A percentile compares a stretch with the other conserved stretches of the same genome.
Evolutionary conservation across 225 moss, liverwort and hornwort species (phyloP).

Genomic region (Neckera pumila): DNA sequence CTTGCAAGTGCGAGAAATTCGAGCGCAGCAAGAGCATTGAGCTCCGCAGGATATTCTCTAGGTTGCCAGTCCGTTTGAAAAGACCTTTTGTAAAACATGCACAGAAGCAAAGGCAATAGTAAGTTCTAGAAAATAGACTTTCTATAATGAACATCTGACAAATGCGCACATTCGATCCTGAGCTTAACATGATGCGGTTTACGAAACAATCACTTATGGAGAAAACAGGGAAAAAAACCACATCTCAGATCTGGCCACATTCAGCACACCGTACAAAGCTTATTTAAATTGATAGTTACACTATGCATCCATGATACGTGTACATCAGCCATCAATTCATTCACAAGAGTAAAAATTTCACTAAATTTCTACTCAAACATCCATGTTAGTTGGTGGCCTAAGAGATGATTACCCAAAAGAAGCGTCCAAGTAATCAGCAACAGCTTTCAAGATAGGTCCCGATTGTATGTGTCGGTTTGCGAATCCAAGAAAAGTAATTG

Average conservation of each 20-base stretch:
- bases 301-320: neutral
- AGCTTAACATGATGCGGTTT: neutral
- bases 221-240: neutral
- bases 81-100: conserved; percentile 8
- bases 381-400: neutral
- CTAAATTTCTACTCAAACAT: neutral
- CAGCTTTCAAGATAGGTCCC: conserved; percentile 55
- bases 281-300: neutral
- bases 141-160: neutral
- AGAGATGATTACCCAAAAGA: conserved; percentile 32
- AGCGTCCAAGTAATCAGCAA: conserved; percentile 42
- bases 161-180: neutral
- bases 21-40: conserved; percentile 18
- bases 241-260: neutral
- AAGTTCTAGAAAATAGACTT: neutral
- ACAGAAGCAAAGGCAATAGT: neutral
- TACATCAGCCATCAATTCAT: neutral
- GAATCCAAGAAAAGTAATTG: conserved; percentile 43
- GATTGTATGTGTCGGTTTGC: conserved; percentile 48
- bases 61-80: neutral
- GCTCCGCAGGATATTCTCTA: conserved; percentile 20
- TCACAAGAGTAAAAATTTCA: neutral
- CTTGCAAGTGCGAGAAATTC: conserved; percentile 37
- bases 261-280: neutral
- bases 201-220: neutral